Percentiles rank a stretch among this genome's conserved stretches.
These are phyloP conservation scores for Glomus cerebriforme DNA, from an alignment of 192 early-diverging fungal species.

Conservation along the genomic window DNA sequence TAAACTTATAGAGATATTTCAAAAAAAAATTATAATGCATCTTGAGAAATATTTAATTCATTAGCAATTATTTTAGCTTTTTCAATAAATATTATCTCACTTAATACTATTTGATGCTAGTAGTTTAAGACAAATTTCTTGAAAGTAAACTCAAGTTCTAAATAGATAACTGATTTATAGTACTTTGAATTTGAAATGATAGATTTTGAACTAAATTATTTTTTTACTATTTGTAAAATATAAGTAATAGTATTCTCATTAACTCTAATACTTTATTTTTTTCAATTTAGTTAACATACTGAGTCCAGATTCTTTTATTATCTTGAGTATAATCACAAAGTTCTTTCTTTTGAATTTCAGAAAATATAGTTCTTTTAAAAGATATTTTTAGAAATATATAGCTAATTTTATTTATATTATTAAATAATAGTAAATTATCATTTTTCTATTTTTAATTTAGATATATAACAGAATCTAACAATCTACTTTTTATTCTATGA, in stretches of 20 bases:
- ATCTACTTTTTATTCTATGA: too few species aligned
- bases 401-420: too few species aligned
- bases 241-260: not conserved
- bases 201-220: not conserved
- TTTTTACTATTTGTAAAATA: not conserved
- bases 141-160: not conserved
- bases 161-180: not conserved
- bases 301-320: not conserved
- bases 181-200: not conserved
- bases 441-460: too few species aligned
- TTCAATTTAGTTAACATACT: constrained; percentile 1
- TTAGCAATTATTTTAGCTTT: constrained; percentile 7
- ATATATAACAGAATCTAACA: too few species aligned
- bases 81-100: not conserved
- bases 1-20: constrained; percentile 27
- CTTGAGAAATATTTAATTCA: not conserved
- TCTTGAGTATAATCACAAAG: not conserved
- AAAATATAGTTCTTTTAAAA: not conserved
- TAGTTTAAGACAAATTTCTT: constrained; percentile 22
- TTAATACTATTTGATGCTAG: not conserved
- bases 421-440: too few species aligned
- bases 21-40: not conserved
- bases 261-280: not conserved
- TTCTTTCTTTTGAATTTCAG: not conserved
- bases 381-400: too few species aligned